Evolutionary conservation across 768 basidiomycete species (phyloP).

Genomic region (Suillus decipiens): DNA sequence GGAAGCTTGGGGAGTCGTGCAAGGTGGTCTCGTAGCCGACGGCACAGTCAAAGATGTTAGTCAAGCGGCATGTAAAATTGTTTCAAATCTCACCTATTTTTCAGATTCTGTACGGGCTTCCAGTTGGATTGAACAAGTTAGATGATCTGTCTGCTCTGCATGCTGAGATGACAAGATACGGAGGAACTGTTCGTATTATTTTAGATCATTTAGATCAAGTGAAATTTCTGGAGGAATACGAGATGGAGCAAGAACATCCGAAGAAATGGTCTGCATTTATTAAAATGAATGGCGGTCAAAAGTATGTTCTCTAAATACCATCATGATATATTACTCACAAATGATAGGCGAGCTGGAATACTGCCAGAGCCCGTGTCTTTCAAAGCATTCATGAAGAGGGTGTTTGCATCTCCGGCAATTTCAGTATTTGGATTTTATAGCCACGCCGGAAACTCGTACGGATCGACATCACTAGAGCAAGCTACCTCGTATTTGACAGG

Average conservation of each 20-base stretch:
- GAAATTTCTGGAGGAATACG: conserved; percentile 60
- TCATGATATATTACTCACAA: conserved; percentile 16
- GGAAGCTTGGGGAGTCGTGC: conserved; percentile 78
- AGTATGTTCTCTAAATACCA: conserved; percentile 46
- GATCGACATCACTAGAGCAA: conserved; percentile 64
- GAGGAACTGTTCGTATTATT: conserved; percentile 65
- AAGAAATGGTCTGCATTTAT: conserved; percentile 76
- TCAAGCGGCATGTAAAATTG: conserved; percentile 11
- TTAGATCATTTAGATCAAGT: conserved; percentile 80
- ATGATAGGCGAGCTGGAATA: conserved; percentile 71
- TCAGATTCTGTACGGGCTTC: conserved; percentile 83
- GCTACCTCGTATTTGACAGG: conserved; percentile 65
- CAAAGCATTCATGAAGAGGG: conserved; percentile 49
- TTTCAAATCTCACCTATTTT: conserved; percentile 10
- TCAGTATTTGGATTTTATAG: conserved; percentile 83
- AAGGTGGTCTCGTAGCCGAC: conserved; percentile 67
- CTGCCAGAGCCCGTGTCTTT: conserved; percentile 55
- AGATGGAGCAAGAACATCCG: conserved; percentile 39
- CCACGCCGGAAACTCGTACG: conserved; percentile 78
- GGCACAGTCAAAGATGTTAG: conserved; percentile 78
- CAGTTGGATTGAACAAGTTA: conserved; percentile 69
- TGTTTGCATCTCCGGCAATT: conserved; percentile 55
- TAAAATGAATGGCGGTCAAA: conserved; percentile 76
- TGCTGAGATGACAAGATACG: conserved; percentile 52
- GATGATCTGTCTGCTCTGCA: conserved; percentile 64